Evolutionary conservation across 306 rosid genomes (phyloP).

Genomic region (Arachis hypogaea): DNA sequence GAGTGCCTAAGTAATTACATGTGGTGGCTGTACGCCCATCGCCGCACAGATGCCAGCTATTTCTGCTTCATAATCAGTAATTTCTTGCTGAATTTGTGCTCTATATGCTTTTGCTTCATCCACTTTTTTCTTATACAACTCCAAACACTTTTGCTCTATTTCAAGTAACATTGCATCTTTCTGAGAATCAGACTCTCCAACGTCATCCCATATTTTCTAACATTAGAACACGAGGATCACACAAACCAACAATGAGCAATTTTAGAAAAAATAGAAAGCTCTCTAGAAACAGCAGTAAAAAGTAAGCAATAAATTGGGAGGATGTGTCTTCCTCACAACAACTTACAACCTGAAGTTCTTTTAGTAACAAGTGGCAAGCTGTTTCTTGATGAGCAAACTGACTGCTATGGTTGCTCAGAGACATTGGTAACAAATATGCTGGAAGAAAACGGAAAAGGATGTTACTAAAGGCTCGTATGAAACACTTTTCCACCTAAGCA

Average conservation of each 20-base stretch:
- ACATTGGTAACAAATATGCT: conserved; percentile 51
- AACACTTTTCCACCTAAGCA: neutral
- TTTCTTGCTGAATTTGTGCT: conserved; percentile 58
- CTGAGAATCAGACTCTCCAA: conserved; percentile 63
- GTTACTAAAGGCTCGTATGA: neutral
- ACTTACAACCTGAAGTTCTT: conserved; percentile 73
- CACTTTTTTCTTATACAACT: conserved; percentile 55
- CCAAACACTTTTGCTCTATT: conserved; percentile 66
- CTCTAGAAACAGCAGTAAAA: conserved; percentile 1
- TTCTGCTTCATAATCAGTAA: conserved; percentile 61
- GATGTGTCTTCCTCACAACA: conserved; percentile 27
- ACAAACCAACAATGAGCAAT: conserved; percentile 7
- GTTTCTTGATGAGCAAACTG: conserved; percentile 55
- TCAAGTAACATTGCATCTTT: conserved; percentile 61
- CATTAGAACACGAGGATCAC: conserved; percentile 38
- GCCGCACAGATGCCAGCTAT: conserved; percentile 56
- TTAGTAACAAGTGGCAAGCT: conserved; percentile 52
- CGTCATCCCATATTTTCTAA: conserved; percentile 80
- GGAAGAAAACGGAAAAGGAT: conserved; percentile 1
- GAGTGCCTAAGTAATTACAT: conserved; percentile 44
- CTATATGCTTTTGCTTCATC: conserved; percentile 57
- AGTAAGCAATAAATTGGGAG: neutral
- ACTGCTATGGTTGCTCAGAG: conserved; percentile 40
- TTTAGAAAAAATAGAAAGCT: neutral
- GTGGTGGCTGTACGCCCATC: conserved; percentile 58